Percentiles rank a stretch among this genome's conserved stretches.
phyloP scores from a whole-genome alignment of 2,329 filamentous ascomycete genomes.

The Epichloe sp. region DNA sequence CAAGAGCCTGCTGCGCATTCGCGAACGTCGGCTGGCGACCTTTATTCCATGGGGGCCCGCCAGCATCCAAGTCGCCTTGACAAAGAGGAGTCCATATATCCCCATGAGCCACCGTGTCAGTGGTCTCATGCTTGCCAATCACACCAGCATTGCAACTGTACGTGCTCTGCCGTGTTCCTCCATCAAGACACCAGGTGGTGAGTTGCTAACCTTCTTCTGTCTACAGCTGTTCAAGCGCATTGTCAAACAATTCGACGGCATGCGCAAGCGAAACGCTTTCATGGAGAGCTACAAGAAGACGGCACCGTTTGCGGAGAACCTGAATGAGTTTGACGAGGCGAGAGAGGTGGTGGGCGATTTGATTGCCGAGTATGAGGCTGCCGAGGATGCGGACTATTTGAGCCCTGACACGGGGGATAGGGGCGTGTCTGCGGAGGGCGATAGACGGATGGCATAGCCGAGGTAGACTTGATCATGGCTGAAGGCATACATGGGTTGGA shows the following conservation, averaged over 20 bases:
- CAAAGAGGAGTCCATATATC: slow-evolving; percentile 92
- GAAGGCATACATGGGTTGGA: no score
- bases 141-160: slow-evolving; percentile 88
- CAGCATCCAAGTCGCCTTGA: slow-evolving; percentile 92
- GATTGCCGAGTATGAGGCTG: slow-evolving; percentile 90
- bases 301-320: slow-evolving; percentile 77
- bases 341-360: slow-evolving; percentile 82
- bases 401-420: slow-evolving; percentile 53
- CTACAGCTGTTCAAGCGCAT: slow-evolving; percentile 78
- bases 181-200: no score
- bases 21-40: slow-evolving; percentile 82
- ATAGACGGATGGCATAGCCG: slow-evolving; percentile 29
- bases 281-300: slow-evolving; percentile 95
- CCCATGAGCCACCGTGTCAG: slow-evolving; percentile 89
- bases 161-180: slow-evolving; percentile 14
- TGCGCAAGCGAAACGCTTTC: slow-evolving; percentile 94
- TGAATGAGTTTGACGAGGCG: slow-evolving; percentile 92
- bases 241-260: slow-evolving; percentile 78
- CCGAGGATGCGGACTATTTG: slow-evolving; percentile 81
- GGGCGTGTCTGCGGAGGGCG: slow-evolving; percentile 37
- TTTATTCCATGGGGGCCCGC: slow-evolving; percentile 97
- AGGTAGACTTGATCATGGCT: no score
- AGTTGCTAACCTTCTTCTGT: no score
- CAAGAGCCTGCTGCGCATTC: slow-evolving; percentile 91
- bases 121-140: slow-evolving; percentile 94